Conservation (phyloP, 116 monocot genomes). For the Zostera marina region DNA sequence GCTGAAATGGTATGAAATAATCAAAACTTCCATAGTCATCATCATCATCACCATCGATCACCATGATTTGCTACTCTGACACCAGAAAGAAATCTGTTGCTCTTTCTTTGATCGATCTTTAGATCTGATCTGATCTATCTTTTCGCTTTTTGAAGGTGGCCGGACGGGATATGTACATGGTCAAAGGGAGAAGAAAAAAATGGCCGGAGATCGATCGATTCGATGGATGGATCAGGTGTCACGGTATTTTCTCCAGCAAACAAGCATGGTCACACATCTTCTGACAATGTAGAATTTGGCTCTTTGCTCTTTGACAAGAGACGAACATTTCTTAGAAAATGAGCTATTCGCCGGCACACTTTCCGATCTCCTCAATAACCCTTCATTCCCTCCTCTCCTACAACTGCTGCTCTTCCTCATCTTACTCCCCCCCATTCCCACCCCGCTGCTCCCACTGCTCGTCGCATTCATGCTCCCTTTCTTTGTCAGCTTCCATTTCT, state of each 20-base stretch:
- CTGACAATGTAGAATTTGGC: slow-evolving; percentile 25
- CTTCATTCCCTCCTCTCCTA: neutral
- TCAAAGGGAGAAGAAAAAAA: neutral
- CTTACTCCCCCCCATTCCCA: neutral
- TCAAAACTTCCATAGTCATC: too few species aligned
- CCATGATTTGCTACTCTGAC: too few species aligned
- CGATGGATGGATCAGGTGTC: slow-evolving; percentile 3
- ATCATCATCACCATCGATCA: too few species aligned
- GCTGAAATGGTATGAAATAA: too few species aligned
- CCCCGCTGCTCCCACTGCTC: slow-evolving; percentile 1
- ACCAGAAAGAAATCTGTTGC: too few species aligned
- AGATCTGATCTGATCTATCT: too few species aligned
- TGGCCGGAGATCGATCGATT: neutral
- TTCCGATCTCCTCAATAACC: slow-evolving; percentile 8
- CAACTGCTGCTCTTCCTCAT: neutral
- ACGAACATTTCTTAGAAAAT: slow-evolving; percentile 9
- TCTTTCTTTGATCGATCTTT: too few species aligned
- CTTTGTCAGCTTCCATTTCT: slow-evolving; percentile 14
- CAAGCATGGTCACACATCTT: slow-evolving; percentile 24
- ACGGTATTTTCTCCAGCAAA: slow-evolving; percentile 18
- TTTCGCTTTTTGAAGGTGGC: too few species aligned
- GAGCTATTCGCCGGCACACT: slow-evolving; percentile 1
- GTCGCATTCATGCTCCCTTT: slow-evolving; percentile 12
- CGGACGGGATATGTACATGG: neutral
- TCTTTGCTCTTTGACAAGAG: slow-evolving; percentile 20